Evolutionary conservation across 2,329 filamentous ascomycete species (phyloP), one percentile per base, ranked within the genome.

Genomic region (Claviceps cyperi): DNA sequence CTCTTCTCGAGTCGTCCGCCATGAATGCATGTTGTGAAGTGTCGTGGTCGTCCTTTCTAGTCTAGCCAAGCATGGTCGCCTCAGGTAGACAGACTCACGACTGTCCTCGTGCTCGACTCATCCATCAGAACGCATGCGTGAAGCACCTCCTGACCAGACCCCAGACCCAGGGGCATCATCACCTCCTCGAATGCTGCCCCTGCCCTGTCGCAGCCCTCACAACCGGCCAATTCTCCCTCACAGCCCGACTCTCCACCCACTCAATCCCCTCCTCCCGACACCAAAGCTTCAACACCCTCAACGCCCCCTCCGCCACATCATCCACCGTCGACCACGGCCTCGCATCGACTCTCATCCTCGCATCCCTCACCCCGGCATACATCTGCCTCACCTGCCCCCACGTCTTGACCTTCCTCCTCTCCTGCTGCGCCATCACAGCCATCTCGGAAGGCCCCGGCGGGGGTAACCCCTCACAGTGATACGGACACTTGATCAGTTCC

Each of bases 301-400:
- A 55, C 13, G 65, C 63, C 5, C 61, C 59, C 7, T 61, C 57
- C 13, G 69, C 67, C 6, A 68, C 63, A 14, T 74, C 72, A 50
- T 75, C 70, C 9, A 74, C 60, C 3, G 62, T 63, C 8, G 66
- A 67, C 71, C 72, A 74, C 0, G 69, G 67, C 1, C 58, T 55
- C 17, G 70, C 58, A 19, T 62, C 58, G 22, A 64, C 62, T 41
- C 58, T 66, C 22, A 64, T 51, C 14, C 54, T 48, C 2, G 61
- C 49, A 48, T 59, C 60, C 5, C 61, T 58, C 13, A 68, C 62
- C 35, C 55, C 54, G 2, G 60, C 53, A 21, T 61, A 58, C 19
- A 58, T 57, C 4, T 70, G 67, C 19, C 62, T 61, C 24, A 64
- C 55, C 17, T 52, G 51, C 0, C 56, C 53, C 62, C 63, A 66